Percentiles rank a stretch among this genome's conserved stretches.
phyloP scores from a whole-genome alignment of 2,329 filamentous ascomycete genomes.

The Neophaeococcomyces aloes region DNA sequence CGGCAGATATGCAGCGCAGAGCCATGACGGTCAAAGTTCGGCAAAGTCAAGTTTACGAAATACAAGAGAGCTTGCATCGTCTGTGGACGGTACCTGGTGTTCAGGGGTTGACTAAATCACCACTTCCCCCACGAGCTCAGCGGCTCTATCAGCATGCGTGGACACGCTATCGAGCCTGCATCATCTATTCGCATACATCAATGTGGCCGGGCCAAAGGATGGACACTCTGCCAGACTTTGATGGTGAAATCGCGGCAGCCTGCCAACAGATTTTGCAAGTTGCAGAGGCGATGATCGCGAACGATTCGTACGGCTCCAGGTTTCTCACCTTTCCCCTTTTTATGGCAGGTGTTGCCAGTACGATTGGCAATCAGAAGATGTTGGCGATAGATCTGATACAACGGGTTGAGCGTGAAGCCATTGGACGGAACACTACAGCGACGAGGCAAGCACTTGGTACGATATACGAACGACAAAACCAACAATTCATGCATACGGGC shows the following conservation, averaged over 20 bases:
- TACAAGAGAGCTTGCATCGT: conserved; percentile 29
- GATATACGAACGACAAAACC: conserved; percentile 40
- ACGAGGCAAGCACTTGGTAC: conserved; percentile 37
- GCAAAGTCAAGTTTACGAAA: conserved; percentile 27
- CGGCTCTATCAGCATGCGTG: conserved; percentile 37
- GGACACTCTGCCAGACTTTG: conserved; percentile 29
- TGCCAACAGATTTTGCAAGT: conserved; percentile 37
- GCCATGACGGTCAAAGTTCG: conserved; percentile 21
- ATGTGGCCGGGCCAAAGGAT: conserved; percentile 42
- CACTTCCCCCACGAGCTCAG: conserved; percentile 28
- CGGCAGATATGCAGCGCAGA: conserved; percentile 14
- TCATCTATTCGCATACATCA: conserved; percentile 44
- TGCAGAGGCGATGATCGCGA: conserved; percentile 31
- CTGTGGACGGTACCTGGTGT: conserved; percentile 32
- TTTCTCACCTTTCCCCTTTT: conserved; percentile 46
- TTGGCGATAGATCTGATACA: conserved; percentile 40
- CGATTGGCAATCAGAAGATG: conserved; percentile 33
- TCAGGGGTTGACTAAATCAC: conserved; percentile 27
- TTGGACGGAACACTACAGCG: conserved; percentile 39
- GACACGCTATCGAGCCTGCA: conserved; percentile 39
- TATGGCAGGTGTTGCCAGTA: conserved; percentile 40
- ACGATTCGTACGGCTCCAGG: conserved; percentile 32
- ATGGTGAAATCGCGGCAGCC: conserved; percentile 36
- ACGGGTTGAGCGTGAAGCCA: conserved; percentile 38
- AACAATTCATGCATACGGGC: conserved; percentile 30